Base-by-base conservation (phyloP, 208 protist species). In the Crithidia brevicula region DNA sequence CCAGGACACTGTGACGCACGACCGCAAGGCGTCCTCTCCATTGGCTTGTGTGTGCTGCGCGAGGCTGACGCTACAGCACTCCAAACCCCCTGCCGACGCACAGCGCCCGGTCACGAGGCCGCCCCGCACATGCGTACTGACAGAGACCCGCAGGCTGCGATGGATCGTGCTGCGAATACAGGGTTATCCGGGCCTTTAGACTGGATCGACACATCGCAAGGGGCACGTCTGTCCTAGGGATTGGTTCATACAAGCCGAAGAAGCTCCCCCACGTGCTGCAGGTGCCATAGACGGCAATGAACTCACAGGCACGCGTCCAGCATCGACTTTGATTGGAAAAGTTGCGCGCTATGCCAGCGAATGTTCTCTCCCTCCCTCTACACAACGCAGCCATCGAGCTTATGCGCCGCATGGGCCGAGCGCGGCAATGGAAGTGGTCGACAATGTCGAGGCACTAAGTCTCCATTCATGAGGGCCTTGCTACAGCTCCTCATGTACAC, bases 391-490 rank as follows among this genome's bases (percentile, higher is more conserved):
- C 46, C 20, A 27, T 51, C 20, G 46, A 51, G 46, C 46, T 51
- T 6, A 27, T 51, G 9, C 18, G 46, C 7, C 46, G 46, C 10
- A 51, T 51, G 46, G 46, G 20, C 10, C 7, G 9, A 6, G 46
- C 46, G n/a, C 46, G 46, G 5, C 46, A 51, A 6, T 51, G 46
- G 46, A 51, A 51, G 46, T 51, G 46, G 46, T 51, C 46, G 20
- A 51, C 46, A 8, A 27, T 51, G 23, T 6, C 46, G 9, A 40
- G 34, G 34, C 34, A 40, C 34, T 40, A 40, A 6, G 34, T 11
- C 6, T 40, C 34, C 9, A 18, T 51, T 18, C 46, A 51, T n/a
- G 46, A 18, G 10, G 8, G 46, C 46, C 10, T 18, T 51, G 20
- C 46, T 51, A 10, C 46, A 51, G 16, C 46, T 51, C 7, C 46